Percentiles rank a stretch among this genome's conserved stretches.
Conservation (phyloP, 352 stramenopile genomes). For the Blastocystis sp. region DNA sequence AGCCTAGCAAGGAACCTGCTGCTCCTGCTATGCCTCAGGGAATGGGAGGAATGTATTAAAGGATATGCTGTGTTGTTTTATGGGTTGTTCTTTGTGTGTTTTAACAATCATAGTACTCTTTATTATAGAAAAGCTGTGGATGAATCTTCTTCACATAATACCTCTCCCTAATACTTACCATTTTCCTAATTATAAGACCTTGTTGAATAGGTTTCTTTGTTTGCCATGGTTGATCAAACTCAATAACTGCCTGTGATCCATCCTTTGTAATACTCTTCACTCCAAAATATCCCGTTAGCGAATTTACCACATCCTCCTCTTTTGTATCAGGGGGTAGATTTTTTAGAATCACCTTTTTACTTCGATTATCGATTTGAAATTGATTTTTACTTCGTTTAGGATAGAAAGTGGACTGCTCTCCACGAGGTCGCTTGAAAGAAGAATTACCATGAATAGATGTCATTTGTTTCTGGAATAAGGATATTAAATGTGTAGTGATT, state of each 20-base stretch:
- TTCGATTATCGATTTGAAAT: constrained; percentile 45
- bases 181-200: constrained; percentile 9
- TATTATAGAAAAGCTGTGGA: background rate
- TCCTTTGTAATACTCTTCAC: constrained; percentile 20
- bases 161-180: background rate
- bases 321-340: background rate
- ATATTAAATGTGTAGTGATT: background rate
- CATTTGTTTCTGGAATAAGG: constrained; percentile 22
- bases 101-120: background rate
- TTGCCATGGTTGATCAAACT: constrained; percentile 48
- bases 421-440: background rate
- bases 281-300: constrained; percentile 30
- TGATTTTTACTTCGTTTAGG: too few relatives aligned
- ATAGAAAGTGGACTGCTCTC: background rate
- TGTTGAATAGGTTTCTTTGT: constrained; percentile 12
- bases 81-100: constrained; percentile 2
- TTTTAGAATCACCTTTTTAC: background rate
- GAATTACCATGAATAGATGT: background rate
- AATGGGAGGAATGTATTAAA: constrained; percentile 69
- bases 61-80: constrained; percentile 15
- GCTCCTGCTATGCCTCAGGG: constrained; percentile 47
- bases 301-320: constrained; percentile 1
- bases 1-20: constrained; percentile 61
- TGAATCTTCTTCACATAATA: background rate
- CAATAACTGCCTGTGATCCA: background rate